phyloP scores from a whole-genome alignment of 2,329 filamentous ascomycete genomes.

The Pestalotiopsis sp. region DNA sequence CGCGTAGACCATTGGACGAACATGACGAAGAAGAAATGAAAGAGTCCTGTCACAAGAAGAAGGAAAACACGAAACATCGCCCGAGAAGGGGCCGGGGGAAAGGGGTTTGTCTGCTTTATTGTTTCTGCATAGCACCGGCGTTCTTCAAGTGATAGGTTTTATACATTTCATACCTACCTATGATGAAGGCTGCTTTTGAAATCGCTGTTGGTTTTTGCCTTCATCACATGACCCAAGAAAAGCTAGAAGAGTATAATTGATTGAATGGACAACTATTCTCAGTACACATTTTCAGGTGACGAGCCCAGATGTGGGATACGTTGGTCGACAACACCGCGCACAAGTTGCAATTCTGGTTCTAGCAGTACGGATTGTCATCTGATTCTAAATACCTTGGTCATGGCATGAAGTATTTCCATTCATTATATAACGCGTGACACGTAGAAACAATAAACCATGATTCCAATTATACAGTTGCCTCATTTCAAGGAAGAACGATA shows the following conservation, averaged over 20 bases:
- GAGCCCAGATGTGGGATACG: too few species aligned
- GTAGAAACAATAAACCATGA: neutral
- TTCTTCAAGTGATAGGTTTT: neutral
- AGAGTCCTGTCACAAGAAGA: neutral
- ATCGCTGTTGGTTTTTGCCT: neutral
- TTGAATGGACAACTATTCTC: too few species aligned
- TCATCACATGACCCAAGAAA: neutral
- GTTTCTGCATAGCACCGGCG: constrained; percentile 10
- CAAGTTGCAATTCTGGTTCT: too few species aligned
- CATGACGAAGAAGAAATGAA: neutral
- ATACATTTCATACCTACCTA: neutral
- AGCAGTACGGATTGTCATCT: neutral
- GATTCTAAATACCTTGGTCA: neutral
- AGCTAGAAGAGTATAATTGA: neutral
- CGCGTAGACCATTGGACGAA: neutral
- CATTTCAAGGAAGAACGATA: neutral
- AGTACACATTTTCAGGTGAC: too few species aligned
- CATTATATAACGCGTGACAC: neutral
- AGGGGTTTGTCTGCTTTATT: neutral
- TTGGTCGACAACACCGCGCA: too few species aligned
- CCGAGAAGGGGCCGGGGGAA: neutral
- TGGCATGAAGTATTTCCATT: neutral
- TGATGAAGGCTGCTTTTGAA: neutral
- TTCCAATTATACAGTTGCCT: neutral
- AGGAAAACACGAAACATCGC: neutral